These are phyloP conservation scores for Liquidambar formosana DNA, from an alignment of 164 flowering plant genomes.

Conservation along the genomic window DNA sequence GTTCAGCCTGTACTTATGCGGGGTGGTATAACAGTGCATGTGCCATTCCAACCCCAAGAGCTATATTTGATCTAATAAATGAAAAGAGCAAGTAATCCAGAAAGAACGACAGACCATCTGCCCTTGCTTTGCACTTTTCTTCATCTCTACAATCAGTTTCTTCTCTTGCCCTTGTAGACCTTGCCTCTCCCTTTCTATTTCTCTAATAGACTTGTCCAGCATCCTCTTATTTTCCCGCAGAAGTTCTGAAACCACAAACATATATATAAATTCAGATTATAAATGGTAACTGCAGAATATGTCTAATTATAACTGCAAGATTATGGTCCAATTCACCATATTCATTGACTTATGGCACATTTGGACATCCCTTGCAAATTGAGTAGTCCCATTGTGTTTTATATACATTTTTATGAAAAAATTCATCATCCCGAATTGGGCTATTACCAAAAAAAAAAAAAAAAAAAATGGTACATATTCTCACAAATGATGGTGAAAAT, in stretches of 20 bases:
- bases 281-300: background rate
- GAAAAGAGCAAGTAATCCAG: background rate
- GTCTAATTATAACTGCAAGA: background rate
- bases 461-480: no score
- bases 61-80: background rate
- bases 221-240: constrained; percentile 97
- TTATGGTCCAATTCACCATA: background rate
- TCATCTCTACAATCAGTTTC: constrained; percentile 87
- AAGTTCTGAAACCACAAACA: constrained; percentile 50
- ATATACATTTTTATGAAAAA: no score
- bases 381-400: no score
- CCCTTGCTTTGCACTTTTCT: constrained; percentile 97
- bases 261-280: background rate
- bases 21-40: background rate
- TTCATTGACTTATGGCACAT: background rate
- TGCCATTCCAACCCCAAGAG: background rate
- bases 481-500: no score
- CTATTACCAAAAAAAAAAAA: no score
- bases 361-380: no score
- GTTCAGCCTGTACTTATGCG: background rate
- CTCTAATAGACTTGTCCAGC: constrained; percentile 92
- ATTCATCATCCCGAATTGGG: no score
- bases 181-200: constrained; percentile 97
- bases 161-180: constrained; percentile 90
- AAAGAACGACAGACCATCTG: constrained; percentile 69